Conservation (phyloP, 495 filamentous ascomycete genomes). For the Physcia stellaris region DNA sequence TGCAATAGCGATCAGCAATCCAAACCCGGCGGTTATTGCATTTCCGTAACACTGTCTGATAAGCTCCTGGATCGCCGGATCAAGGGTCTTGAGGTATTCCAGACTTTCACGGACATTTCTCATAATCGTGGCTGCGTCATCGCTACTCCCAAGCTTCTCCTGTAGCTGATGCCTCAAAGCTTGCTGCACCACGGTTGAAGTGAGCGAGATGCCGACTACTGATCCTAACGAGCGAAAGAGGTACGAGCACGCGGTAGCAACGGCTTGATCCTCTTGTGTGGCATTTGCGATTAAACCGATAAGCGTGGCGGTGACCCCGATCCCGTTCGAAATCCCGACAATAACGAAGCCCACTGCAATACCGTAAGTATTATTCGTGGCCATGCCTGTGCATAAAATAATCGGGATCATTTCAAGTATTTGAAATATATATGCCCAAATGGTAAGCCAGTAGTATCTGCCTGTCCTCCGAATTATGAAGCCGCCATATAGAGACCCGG, state of each 20-base stretch:
- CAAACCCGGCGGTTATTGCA: conserved; percentile 21
- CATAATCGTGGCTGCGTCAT: conserved; percentile 56
- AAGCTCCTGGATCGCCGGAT: conserved; percentile 41
- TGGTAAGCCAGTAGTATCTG: conserved; percentile 63
- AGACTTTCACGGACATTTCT: conserved; percentile 59
- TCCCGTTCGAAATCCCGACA: conserved; percentile 46
- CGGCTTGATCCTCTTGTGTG: conserved; percentile 51
- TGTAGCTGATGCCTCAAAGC: conserved; percentile 45
- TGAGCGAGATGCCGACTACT: conserved; percentile 56
- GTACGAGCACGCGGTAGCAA: conserved; percentile 74
- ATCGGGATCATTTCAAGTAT: conserved; percentile 39
- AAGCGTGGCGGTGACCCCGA: conserved; percentile 59
- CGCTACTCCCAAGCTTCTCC: conserved; percentile 34
- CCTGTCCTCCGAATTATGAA: conserved; percentile 62
- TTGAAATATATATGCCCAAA: conserved; percentile 37
- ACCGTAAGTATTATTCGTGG: conserved; percentile 27
- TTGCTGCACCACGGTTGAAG: conserved; percentile 65
- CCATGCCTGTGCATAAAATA: conserved; percentile 44
- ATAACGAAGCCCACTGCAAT: conserved; percentile 44
- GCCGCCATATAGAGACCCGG: conserved; percentile 55
- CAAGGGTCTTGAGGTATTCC: conserved; percentile 52
- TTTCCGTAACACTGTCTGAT: conserved; percentile 56
- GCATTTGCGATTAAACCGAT: conserved; percentile 53
- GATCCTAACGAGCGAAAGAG: conserved; percentile 72
- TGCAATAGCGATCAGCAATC: conserved; percentile 1